A percentile compares a stretch with the other conserved stretches of the same genome.
Conservation (phyloP, 805 yeast species). For the Metschnikowia amazonensis region DNA sequence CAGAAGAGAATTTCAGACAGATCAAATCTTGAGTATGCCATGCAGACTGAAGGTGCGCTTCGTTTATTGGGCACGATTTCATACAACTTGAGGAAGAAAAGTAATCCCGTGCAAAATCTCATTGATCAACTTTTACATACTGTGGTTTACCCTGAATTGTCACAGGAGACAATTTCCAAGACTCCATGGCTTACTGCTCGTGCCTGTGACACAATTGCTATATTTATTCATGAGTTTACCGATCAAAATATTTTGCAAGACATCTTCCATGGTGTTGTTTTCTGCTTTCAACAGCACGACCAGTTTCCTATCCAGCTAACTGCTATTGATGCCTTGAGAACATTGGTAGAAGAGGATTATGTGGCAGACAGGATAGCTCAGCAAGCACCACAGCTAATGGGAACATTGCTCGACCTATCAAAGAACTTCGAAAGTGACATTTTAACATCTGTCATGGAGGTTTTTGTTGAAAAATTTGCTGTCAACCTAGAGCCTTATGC, state of each 20-base stretch:
- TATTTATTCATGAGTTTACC: conserved; percentile 32
- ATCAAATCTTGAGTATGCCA: conserved; percentile 27
- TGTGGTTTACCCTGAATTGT: conserved; percentile 40
- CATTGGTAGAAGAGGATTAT: conserved; percentile 41
- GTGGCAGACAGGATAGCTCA: conserved; percentile 38
- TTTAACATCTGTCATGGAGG: conserved; percentile 43
- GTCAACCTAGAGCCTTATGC: conserved; percentile 53
- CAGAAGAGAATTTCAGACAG: conserved; percentile 30
- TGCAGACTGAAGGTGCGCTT: conserved; percentile 41
- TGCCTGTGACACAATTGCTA: conserved; percentile 45
- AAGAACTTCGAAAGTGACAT: conserved; percentile 42
- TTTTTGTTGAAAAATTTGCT: conserved; percentile 42
- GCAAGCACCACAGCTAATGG: conserved; percentile 45
- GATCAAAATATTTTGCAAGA: conserved; percentile 36
- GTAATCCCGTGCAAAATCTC: conserved; percentile 38
- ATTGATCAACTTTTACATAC: conserved; percentile 37
- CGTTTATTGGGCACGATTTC: conserved; percentile 40
- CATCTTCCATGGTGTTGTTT: conserved; percentile 39
- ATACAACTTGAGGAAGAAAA: conserved; percentile 32
- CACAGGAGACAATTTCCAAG: conserved; percentile 23
- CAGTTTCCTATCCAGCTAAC: conserved; percentile 50
- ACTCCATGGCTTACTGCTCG: conserved; percentile 44
- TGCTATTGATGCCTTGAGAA: conserved; percentile 50
- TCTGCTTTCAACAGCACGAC: conserved; percentile 37
- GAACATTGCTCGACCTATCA: conserved; percentile 42